These are phyloP conservation scores for Haplosporangium gracile DNA, from an alignment of 192 early-diverging fungal species.

Conservation along the genomic window DNA sequence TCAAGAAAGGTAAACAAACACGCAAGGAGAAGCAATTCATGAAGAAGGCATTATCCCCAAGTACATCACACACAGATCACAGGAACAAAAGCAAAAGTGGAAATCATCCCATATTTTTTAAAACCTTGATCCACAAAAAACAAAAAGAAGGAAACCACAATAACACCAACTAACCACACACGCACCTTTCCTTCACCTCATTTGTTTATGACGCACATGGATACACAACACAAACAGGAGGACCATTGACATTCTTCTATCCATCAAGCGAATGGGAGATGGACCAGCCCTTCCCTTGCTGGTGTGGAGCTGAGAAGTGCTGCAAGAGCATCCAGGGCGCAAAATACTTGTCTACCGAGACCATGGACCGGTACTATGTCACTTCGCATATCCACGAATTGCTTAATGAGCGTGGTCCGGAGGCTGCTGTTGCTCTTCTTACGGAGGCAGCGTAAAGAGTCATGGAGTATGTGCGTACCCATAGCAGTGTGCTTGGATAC, in stretches of 20 bases:
- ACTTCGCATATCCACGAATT: constrained; percentile 59
- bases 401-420: constrained; percentile 19
- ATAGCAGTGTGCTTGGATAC: too few species aligned
- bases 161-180: neutral
- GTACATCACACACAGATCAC: too few species aligned
- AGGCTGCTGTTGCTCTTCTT: neutral
- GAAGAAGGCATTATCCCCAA: neutral
- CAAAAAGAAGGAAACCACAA: too few species aligned
- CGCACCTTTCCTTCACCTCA: neutral
- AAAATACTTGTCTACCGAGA: constrained; percentile 43
- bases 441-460: neutral
- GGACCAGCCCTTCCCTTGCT: constrained; percentile 69
- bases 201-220: neutral
- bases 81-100: too few species aligned
- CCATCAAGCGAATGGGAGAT: constrained; percentile 74
- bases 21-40: neutral
- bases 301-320: constrained; percentile 64
- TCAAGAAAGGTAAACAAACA: constrained; percentile 42
- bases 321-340: constrained; percentile 63
- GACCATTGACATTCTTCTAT: constrained; percentile 67
- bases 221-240: constrained; percentile 17
- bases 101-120: too few species aligned
- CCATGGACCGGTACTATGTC: constrained; percentile 54
- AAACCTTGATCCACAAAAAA: too few species aligned
- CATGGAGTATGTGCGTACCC: too few species aligned